phyloP scores from a whole-genome alignment of 129 eudicot genomes.

The Scalesia atractyloides region DNA sequence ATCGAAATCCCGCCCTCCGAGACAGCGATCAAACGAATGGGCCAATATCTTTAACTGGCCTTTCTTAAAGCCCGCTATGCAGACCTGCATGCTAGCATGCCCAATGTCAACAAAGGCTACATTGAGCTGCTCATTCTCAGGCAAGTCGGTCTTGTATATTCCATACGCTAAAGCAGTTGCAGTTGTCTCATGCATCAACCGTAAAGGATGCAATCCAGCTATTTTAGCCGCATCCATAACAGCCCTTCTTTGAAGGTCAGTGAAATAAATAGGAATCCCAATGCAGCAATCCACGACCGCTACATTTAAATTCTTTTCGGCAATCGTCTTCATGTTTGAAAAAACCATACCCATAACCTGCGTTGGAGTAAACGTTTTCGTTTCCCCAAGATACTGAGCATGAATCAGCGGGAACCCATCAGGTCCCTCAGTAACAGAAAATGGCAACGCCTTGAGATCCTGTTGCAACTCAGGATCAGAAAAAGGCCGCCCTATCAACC shows the following conservation, averaged over 20 bases:
- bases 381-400: slow-evolving; percentile 77
- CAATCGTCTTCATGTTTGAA: slow-evolving; percentile 78
- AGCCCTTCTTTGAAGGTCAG: slow-evolving; percentile 91
- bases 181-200: slow-evolving; percentile 88
- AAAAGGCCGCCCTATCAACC: slow-evolving; percentile 68
- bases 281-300: slow-evolving; percentile 96
- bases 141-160: slow-evolving; percentile 88
- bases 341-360: slow-evolving; percentile 89
- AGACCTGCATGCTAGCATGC: slow-evolving; percentile 97
- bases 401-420: slow-evolving; percentile 89
- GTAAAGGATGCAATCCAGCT: slow-evolving; percentile 91
- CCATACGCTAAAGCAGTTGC: slow-evolving; percentile 98
- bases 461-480: slow-evolving; percentile 91
- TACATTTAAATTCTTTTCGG: slow-evolving; percentile 78
- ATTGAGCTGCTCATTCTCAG: slow-evolving; percentile 81
- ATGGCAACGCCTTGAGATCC: slow-evolving; percentile 78
- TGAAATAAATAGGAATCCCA: slow-evolving; percentile 86
- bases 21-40: slow-evolving; percentile 71
- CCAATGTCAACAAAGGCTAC: slow-evolving; percentile 93
- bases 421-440: slow-evolving; percentile 75
- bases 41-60: slow-evolving; percentile 82
- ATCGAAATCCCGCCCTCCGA: slow-evolving; percentile 93
- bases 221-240: slow-evolving; percentile 87
- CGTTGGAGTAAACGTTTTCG: slow-evolving; percentile 76
- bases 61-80: slow-evolving; percentile 91